These are phyloP conservation scores for Saccharomyces hybrid DNA, from an alignment of 1,139 yeast genomes.

Conservation along the genomic window DNA sequence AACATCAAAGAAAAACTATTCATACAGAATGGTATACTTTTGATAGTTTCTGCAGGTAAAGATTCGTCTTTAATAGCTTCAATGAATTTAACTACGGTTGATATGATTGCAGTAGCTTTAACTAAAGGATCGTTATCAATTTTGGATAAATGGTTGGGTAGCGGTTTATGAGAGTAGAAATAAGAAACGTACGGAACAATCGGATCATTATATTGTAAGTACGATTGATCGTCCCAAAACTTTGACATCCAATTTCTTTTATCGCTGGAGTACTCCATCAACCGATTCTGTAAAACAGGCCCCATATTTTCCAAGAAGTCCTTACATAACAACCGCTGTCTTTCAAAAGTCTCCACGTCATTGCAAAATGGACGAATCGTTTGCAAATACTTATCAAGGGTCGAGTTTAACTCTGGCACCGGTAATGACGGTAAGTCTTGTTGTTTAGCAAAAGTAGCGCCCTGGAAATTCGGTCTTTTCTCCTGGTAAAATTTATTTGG, in stretches of 20 bases:
- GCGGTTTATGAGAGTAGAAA: constrained; percentile 76
- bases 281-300: constrained; percentile 57
- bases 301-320: constrained; percentile 65
- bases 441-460: constrained; percentile 69
- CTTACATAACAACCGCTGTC: constrained; percentile 52
- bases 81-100: constrained; percentile 50
- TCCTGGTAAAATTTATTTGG: constrained; percentile 20
- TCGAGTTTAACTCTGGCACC: constrained; percentile 72
- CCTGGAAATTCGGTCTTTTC: constrained; percentile 38
- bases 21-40: constrained; percentile 84
- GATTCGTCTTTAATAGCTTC: constrained; percentile 50
- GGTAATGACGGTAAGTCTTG: constrained; percentile 75
- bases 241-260: constrained; percentile 83
- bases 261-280: constrained; percentile 51
- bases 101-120: constrained; percentile 62
- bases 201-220: constrained; percentile 85
- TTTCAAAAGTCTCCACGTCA: constrained; percentile 43
- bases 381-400: constrained; percentile 63
- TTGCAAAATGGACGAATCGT: constrained; percentile 65
- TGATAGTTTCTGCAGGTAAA: constrained; percentile 69
- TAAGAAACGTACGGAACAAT: constrained; percentile 90
- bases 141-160: constrained; percentile 38
- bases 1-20: constrained; percentile 88
- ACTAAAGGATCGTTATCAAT: constrained; percentile 64
- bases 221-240: constrained; percentile 94